Conservation (phyloP, 345 rosid genomes). For the Boechera retrofracta region DNA sequence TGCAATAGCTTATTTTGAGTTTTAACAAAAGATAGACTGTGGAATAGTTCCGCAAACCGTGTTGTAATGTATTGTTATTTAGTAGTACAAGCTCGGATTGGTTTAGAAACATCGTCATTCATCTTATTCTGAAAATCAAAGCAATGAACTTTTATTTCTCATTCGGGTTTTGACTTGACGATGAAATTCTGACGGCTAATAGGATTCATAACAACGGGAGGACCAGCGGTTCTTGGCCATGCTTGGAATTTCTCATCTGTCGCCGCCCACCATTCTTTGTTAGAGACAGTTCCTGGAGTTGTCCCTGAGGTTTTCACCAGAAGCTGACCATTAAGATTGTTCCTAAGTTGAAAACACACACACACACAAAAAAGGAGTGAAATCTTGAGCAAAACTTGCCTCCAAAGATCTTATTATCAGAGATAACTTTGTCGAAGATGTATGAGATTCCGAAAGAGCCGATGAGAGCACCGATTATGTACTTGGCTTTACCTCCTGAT, state of each 20-base stretch:
- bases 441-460: slow-evolving; percentile 77
- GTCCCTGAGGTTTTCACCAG: slow-evolving; percentile 54
- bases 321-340: background rate
- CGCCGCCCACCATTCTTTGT: slow-evolving; percentile 83
- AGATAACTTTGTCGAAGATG: slow-evolving; percentile 52
- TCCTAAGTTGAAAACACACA: background rate
- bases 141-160: background rate
- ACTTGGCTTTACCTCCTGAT: slow-evolving; percentile 48
- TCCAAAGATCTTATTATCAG: slow-evolving; percentile 86
- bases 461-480: slow-evolving; percentile 60
- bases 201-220: slow-evolving; percentile 95
- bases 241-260: slow-evolving; percentile 92
- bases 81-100: slow-evolving; percentile 40
- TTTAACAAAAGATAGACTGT: slow-evolving; percentile 31
- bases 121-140: background rate
- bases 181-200: slow-evolving; percentile 92
- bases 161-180: slow-evolving; percentile 54
- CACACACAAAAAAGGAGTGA: background rate
- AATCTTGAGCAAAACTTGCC: slow-evolving; percentile 49
- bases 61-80: slow-evolving; percentile 43
- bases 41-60: slow-evolving; percentile 27
- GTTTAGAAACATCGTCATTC: slow-evolving; percentile 27
- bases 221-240: slow-evolving; percentile 97
- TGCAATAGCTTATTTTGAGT: slow-evolving; percentile 35
- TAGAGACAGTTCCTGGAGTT: slow-evolving; percentile 69